Evolutionary conservation across 441 rosid genomes (phyloP).

Genomic region (Arabidopsis hybrid): DNA sequence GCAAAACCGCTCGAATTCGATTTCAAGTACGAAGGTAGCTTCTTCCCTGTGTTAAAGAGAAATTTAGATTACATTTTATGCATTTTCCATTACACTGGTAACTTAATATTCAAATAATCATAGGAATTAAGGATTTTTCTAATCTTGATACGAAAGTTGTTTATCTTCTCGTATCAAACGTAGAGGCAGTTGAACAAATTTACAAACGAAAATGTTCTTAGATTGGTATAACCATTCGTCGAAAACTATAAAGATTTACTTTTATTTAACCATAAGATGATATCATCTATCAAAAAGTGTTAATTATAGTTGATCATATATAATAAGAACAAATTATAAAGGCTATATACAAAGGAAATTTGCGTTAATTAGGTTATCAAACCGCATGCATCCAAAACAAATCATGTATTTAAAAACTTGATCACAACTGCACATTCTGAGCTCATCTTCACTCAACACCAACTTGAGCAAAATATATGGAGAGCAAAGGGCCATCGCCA

Average conservation of each 20-base stretch:
- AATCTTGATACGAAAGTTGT: slow-evolving; percentile 23
- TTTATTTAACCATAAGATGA: neutral
- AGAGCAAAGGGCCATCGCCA: slow-evolving; percentile 47
- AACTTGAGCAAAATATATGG: slow-evolving; percentile 29
- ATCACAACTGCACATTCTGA: slow-evolving; percentile 17
- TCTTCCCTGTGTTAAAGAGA: neutral
- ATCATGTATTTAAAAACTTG: neutral
- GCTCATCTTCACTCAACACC: slow-evolving; percentile 21
- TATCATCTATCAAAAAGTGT: neutral
- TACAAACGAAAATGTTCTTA: slow-evolving; percentile 19
- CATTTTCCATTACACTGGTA: neutral
- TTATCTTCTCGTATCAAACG: slow-evolving; percentile 40
- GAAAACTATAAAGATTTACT: neutral
- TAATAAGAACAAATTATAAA: neutral
- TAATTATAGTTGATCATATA: slow-evolving; percentile 11
- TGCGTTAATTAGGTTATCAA: slow-evolving; percentile 41
- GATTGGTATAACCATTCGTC: slow-evolving; percentile 7
- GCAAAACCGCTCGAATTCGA: neutral
- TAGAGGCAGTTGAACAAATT: slow-evolving; percentile 35
- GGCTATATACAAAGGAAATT: neutral
- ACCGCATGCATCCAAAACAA: slow-evolving; percentile 41
- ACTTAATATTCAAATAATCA: neutral
- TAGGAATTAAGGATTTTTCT: too few relatives aligned
- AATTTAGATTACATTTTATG: neutral
- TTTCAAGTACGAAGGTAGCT: neutral